These are phyloP conservation scores for Podospora pseudopauciseta DNA, from an alignment of 495 filamentous ascomycete species.

Conservation along the genomic window DNA sequence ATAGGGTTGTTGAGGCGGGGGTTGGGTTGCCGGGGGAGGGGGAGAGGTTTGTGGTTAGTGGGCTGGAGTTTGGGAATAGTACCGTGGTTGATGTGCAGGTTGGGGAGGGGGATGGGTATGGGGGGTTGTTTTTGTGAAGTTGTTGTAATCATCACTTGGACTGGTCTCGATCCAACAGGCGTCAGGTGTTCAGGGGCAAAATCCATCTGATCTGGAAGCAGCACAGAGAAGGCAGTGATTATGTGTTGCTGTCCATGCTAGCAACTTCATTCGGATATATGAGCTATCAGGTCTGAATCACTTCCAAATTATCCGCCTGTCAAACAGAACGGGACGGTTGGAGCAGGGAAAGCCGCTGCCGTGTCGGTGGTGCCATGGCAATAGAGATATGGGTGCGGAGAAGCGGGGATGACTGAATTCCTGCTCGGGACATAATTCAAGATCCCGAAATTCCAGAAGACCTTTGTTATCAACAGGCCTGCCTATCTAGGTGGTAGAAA, in stretches of 20 bases:
- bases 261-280: too few relatives aligned
- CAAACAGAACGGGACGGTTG: neutral
- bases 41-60: conserved; percentile 18
- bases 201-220: too few relatives aligned
- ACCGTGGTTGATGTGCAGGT: conserved; percentile 23
- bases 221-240: too few relatives aligned
- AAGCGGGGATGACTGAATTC: neutral
- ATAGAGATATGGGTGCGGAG: neutral
- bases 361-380: neutral
- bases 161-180: too few relatives aligned
- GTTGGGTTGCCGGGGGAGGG: conserved; percentile 8
- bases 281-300: too few relatives aligned
- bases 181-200: too few relatives aligned
- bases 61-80: conserved; percentile 21
- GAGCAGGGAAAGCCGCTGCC: neutral
- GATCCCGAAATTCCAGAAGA: neutral
- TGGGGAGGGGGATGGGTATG: conserved; percentile 28
- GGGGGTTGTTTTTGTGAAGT: conserved; percentile 19
- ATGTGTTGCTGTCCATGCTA: too few relatives aligned
- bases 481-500: neutral
- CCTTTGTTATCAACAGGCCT: neutral
- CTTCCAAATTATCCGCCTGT: neutral
- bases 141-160: too few relatives aligned
- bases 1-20: neutral
- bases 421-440: neutral